A percentile compares a stretch with the other conserved stretches of the same genome.
Evolutionary conservation across 2,329 filamentous ascomycete genomes (phyloP).

Genomic region (Fusarium praegraminearum): DNA sequence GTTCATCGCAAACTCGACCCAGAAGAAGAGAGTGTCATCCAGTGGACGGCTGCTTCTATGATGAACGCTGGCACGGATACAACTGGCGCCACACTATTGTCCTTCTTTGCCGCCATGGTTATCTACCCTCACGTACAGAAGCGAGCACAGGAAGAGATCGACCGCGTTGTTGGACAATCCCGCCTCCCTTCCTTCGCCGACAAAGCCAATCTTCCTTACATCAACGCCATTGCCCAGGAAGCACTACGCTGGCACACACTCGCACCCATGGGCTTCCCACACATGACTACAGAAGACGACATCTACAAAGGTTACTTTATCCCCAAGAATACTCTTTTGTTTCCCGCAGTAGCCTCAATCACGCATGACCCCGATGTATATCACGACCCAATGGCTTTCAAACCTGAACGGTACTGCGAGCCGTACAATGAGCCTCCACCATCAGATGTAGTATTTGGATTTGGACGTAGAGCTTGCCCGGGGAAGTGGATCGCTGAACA

Average conservation of each 20-base stretch:
- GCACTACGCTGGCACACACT: constrained; percentile 49
- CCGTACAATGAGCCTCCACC: constrained; percentile 49
- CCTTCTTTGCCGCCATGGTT: constrained; percentile 60
- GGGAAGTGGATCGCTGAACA: constrained; percentile 51
- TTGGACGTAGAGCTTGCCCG: constrained; percentile 53
- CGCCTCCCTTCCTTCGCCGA: constrained; percentile 59
- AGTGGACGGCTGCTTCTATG: constrained; percentile 27
- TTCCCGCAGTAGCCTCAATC: background rate
- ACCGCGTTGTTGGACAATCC: constrained; percentile 56
- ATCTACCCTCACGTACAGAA: constrained; percentile 57
- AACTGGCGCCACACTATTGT: constrained; percentile 45
- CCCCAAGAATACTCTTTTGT: constrained; percentile 46
- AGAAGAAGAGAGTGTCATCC: constrained; percentile 18
- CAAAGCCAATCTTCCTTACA: constrained; percentile 58
- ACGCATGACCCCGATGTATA: constrained; percentile 55
- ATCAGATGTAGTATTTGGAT: constrained; percentile 49
- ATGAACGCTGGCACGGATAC: constrained; percentile 52
- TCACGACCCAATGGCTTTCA: constrained; percentile 53
- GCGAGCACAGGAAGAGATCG: constrained; percentile 57
- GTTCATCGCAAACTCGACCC: constrained; percentile 1
- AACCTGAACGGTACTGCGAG: constrained; percentile 42
- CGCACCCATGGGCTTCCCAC: constrained; percentile 52
- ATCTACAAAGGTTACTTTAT: constrained; percentile 41
- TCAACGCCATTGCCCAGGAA: constrained; percentile 50
- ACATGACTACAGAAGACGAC: constrained; percentile 52